Evolutionary conservation across 208 protist species (phyloP).

Genomic region (Leptomonas pyrrhocoris): DNA sequence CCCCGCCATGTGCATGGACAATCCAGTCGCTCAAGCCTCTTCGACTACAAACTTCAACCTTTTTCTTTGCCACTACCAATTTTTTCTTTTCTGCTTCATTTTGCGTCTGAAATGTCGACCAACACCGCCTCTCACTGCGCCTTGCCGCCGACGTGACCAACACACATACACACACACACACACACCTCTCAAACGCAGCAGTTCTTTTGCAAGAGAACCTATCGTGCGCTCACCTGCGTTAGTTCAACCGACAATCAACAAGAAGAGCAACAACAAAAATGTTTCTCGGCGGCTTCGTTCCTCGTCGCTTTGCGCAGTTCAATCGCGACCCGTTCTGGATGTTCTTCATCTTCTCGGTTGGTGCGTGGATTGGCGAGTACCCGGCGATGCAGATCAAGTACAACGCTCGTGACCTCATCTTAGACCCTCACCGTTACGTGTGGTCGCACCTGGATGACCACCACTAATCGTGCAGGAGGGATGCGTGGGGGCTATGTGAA

Average conservation of each 20-base stretch:
- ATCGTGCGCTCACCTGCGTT: not conserved
- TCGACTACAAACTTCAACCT: too few species aligned
- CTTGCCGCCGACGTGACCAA: too few species aligned
- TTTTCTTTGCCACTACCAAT: too few species aligned
- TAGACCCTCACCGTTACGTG: slow-evolving; percentile 89
- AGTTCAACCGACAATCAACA: not conserved
- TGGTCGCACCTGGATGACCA: slow-evolving; percentile 84
- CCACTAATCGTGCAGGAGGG: slow-evolving; percentile 49
- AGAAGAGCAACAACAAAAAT: slow-evolving; percentile 30
- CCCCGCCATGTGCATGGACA: too few species aligned
- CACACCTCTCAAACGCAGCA: not conserved
- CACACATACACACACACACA: slow-evolving; percentile 11
- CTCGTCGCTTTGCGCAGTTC: slow-evolving; percentile 81
- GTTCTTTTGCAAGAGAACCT: not conserved
- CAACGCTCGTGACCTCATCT: slow-evolving; percentile 79
- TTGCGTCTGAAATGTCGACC: not conserved
- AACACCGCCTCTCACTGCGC: too few species aligned
- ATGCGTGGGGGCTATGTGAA: too few species aligned
- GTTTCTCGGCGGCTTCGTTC: slow-evolving; percentile 89
- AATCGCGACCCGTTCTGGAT: slow-evolving; percentile 86
- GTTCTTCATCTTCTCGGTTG: slow-evolving; percentile 83
- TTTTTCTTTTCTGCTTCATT: too few species aligned
- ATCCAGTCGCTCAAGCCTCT: too few species aligned
- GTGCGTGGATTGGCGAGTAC: slow-evolving; percentile 84
- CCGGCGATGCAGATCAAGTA: slow-evolving; percentile 86